Evolutionary conservation across 2,329 filamentous ascomycete genomes (phyloP), one percentile per base, ranked within the genome.

Genomic region (Blastomyces parvus): DNA sequence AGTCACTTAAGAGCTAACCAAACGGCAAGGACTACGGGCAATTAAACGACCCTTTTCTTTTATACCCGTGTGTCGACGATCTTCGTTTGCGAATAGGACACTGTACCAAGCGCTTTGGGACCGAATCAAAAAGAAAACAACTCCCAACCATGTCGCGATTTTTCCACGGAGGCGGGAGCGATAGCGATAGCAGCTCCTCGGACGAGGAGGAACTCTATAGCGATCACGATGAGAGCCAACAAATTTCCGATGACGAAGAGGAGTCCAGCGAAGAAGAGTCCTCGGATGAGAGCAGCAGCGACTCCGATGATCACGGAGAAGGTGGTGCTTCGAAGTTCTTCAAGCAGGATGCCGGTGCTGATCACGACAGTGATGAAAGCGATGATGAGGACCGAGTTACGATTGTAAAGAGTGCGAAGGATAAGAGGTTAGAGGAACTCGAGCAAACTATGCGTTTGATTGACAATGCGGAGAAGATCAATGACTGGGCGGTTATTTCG

Each of bases 401-500:
- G 72, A 86, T 94, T 71, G 89, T 97, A 73, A 97, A 96, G 84
- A 97, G 91, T 78, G 92, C 93, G 73, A 97, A 97, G 80, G 91
- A 97, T 82, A 99, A 99, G 85, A 86, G 94, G 66, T 83, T 91
- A 69, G 93, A 97, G 74, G 95, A 97, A 78, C 83, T 99, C 65
- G 93, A 99, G 77, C 84, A 86, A 65, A 96, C 88, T 53, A 89
- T 97, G 73, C 88, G 89, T 77, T 80, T 89, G 73, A 97, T 99
- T 73, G 92, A 97, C 76, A 99, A 99, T 80, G 92, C 90, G 66
- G 84, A 94, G 78, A 97, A 96, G 83, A 99, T 97, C 74, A 91
- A 90, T 74, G 94, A 99, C 80, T 99, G 94, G 94, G 89, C 88
- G 69, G 87, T 93, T 67, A 95, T 97, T 70, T 90, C 91, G 66